These are phyloP conservation scores for Pyrenula massariospora DNA, from an alignment of 495 filamentous ascomycete genomes.

Conservation along the genomic window DNA sequence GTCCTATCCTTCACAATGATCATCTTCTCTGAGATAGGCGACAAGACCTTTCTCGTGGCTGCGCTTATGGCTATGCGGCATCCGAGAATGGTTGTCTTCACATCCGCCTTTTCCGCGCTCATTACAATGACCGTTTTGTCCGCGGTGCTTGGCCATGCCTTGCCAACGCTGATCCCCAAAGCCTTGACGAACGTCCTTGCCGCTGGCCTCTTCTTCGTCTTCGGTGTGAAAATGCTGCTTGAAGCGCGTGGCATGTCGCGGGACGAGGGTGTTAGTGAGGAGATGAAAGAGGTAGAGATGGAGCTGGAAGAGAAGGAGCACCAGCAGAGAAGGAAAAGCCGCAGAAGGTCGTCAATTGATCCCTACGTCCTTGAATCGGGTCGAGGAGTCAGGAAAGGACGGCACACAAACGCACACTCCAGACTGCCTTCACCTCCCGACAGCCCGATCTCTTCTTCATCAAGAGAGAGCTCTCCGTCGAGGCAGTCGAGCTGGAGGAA, in stretches of 20 bases:
- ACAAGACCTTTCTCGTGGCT: constrained; percentile 96
- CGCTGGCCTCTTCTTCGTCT: constrained; percentile 74
- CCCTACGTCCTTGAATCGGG: constrained; percentile 39
- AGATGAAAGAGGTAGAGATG: constrained; percentile 94
- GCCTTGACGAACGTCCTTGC: constrained; percentile 78
- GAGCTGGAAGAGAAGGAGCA: constrained; percentile 93
- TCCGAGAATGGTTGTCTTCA: constrained; percentile 83
- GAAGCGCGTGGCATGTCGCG: constrained; percentile 83
- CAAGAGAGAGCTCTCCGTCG: constrained; percentile 44
- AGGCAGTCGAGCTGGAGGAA: constrained; percentile 26
- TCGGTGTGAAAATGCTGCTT: constrained; percentile 72
- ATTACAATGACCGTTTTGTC: constrained; percentile 95
- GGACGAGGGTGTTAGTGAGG: constrained; percentile 80
- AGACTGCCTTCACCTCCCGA: constrained; percentile 43
- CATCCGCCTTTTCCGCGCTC: constrained; percentile 82
- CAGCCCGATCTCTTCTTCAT: constrained; percentile 39
- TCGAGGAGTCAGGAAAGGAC: constrained; percentile 25
- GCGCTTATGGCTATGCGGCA: constrained; percentile 99
- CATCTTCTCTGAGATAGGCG: constrained; percentile 90
- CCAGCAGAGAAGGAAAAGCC: constrained; percentile 39
- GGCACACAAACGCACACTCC: constrained; percentile 31
- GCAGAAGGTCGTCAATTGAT: constrained; percentile 38
- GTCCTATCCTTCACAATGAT: constrained; percentile 94
- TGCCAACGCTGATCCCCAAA: constrained; percentile 84
- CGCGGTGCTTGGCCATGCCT: constrained; percentile 85